These are phyloP conservation scores for Thalassiosira allenii DNA, from an alignment of 352 stramenopile species.

Conservation along the genomic window DNA sequence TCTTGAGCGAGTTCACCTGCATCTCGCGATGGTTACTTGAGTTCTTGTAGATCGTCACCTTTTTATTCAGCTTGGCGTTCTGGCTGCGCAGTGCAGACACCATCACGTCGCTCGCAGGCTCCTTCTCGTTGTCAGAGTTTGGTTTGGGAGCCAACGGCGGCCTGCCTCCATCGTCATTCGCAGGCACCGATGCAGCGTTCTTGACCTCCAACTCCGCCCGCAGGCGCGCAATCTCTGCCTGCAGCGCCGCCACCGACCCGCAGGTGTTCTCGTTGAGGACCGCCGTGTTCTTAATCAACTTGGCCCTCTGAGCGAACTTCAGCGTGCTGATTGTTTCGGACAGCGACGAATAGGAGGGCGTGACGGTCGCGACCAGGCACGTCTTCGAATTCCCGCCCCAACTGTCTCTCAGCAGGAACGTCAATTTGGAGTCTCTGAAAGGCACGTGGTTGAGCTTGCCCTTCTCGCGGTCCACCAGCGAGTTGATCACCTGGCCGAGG, in stretches of 20 bases:
- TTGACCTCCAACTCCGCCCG: conserved; percentile 26
- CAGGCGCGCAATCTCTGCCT: conserved; percentile 21
- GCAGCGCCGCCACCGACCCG: conserved; percentile 21
- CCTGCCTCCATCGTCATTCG: neutral
- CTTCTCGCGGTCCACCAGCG: conserved; percentile 85
- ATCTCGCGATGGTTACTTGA: neutral
- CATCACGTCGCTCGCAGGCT: neutral
- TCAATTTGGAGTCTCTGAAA: conserved; percentile 95
- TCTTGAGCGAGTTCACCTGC: conserved; percentile 55
- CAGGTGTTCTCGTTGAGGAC: conserved; percentile 58
- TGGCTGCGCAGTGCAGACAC: conserved; percentile 39
- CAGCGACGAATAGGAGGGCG: conserved; percentile 34
- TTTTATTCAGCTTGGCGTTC: conserved; percentile 47
- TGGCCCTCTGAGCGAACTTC: conserved; percentile 65
- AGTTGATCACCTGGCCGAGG: conserved; percentile 94
- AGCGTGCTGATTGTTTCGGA: conserved; percentile 62
- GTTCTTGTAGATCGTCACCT: conserved; percentile 36
- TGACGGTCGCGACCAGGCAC: conserved; percentile 59
- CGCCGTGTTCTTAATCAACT: conserved; percentile 63
- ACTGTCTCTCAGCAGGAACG: conserved; percentile 56
- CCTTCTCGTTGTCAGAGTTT: too few species aligned
- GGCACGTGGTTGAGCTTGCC: conserved; percentile 88
- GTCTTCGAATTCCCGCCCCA: conserved; percentile 65
- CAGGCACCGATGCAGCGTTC: conserved; percentile 2
- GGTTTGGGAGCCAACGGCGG: too few species aligned